These are phyloP conservation scores for Periglandula ipomoeae DNA, from an alignment of 2,329 filamentous ascomycete species.

Conservation along the genomic window DNA sequence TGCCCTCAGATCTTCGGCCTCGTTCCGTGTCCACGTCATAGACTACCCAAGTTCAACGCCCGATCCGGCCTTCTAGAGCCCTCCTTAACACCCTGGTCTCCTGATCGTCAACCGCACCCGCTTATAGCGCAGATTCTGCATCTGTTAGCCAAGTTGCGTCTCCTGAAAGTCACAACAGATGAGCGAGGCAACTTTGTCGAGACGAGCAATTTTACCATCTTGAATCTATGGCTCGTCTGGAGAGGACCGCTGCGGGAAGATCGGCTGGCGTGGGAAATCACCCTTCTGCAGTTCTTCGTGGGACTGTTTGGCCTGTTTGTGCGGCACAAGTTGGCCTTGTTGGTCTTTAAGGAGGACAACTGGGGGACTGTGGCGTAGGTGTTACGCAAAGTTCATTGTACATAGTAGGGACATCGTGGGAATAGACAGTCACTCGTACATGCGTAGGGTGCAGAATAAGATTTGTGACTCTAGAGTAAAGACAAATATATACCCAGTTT, in stretches of 20 bases:
- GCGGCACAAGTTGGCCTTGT: constrained; percentile 73
- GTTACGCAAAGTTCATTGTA: too few relatives aligned
- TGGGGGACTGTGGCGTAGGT: constrained; percentile 32
- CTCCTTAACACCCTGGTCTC: constrained; percentile 67
- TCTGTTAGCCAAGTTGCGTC: constrained; percentile 55
- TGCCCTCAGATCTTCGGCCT: constrained; percentile 83
- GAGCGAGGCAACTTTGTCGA: constrained; percentile 62
- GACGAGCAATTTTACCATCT: constrained; percentile 81
- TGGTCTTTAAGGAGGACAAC: constrained; percentile 90
- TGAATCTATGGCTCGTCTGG: constrained; percentile 96
- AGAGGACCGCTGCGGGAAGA: constrained; percentile 86
- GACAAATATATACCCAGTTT: neutral
- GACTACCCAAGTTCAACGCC: constrained; percentile 80
- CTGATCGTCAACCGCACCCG: constrained; percentile 57
- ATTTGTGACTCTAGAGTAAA: neutral
- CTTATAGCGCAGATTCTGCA: constrained; percentile 55
- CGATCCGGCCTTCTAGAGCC: constrained; percentile 78
- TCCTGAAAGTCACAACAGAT: constrained; percentile 61
- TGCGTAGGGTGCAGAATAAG: neutral
- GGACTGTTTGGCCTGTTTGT: constrained; percentile 80
- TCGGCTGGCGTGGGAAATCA: constrained; percentile 67
- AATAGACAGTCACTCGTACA: too few relatives aligned
- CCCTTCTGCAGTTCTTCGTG: constrained; percentile 64
- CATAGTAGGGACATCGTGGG: too few relatives aligned
- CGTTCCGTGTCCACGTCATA: constrained; percentile 86